Evolutionary conservation across 495 filamentous ascomycete species (phyloP), one percentile per base, ranked within the genome.

Genomic region (Neurospora sp.): DNA sequence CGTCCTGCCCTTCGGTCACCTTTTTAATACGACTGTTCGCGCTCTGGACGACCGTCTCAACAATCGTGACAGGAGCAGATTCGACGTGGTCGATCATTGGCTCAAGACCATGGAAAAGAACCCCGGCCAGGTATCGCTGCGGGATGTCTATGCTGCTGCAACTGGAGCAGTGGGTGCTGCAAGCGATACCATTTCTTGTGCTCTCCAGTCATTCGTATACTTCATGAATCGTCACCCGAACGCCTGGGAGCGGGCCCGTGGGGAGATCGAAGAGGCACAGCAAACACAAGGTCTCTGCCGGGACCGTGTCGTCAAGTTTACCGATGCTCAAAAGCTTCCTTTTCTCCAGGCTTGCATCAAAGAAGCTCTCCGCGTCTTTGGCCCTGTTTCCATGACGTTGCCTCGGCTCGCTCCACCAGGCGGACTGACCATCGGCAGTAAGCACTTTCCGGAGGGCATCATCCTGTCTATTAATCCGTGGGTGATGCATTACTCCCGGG

Each of bases 351-450:
- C 82, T 10, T 84, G 86, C 75, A 86, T 91, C 75, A 88, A 91
- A 74, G 90, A 91, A 76, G 79, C 85, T 4, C 81, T 91, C 74
- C 84, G 90, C 20, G 76, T 91, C 44, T 83, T 85, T 18, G 88
- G 87, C 6, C 81, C 88, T 5, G 86, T 89, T 6, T 76, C 80
- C 6, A 84, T 83, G 46, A 77, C 82, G 0, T 75, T 90, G 5
- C 85, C 87, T 7, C 83, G 89, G 2, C 77, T 83, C 46, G 88
- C 89, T 9, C 80, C 84, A 0, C 44, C 80, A 9, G 88, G 87
- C 12, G 89, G 89, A 5, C 77, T 76, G 77, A 81, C 60, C 66
- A 79, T 41, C 39, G 72, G 75, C 10, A 74, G 70, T 38, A 12
- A 73, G 69, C 39, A 71, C 18, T 35, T 76, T 70, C 73, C 74